Evolutionary conservation across 1,284 basidiomycete genomes (phyloP), one percentile per base, ranked within the genome.

Genomic region (Sporisorium sorghi): DNA sequence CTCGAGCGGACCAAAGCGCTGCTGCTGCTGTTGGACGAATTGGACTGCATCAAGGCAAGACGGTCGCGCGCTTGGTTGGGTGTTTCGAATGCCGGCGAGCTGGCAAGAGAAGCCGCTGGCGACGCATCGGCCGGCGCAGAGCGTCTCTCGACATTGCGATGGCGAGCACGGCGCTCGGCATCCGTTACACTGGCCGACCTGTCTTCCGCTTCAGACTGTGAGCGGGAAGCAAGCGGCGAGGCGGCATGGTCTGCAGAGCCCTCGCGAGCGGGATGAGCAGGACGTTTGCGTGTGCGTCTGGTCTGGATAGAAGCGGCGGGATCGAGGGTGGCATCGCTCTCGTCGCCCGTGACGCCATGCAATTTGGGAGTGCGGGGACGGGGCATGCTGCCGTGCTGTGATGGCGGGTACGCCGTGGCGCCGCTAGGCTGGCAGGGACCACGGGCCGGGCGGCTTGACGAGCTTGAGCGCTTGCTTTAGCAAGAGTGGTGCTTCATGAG

Each of bases 281-380:
- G 51, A 14, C 66, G 60, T n/a, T 69, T 69, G 52, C 66, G 60
- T 15, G 60, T 63, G 17, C 66, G 66, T 33, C 66, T 50, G 1
- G 42, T 40, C 30, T 50, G 66, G 15, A 53, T 17, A 5, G 59
- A 52, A 19, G 47, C 12, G 23, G 59, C 23, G 8, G 42, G 56
- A 26, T 69, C 59, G 24, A 58, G 7, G 3, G 50, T 55, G 17
- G 60, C 52, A 56, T 69, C 66, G 28, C 60, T 63, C 8, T 69
- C 66, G 12, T 69, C 59, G 12, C 51, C 60, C 23, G 60, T 69
- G n/a, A 42, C 56, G 42, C 28, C 28, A 26, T 32, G 33, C 12
- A 35, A 28, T 49, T 58, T 63, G 2, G 51, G 52, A 12, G 59
- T 49, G 19, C 56, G 53, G 5, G 56, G 47, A n/a, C 51, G 56